Evolutionary conservation across 2,329 filamentous ascomycete species (phyloP).

Genomic region (Diplodia corticola): DNA sequence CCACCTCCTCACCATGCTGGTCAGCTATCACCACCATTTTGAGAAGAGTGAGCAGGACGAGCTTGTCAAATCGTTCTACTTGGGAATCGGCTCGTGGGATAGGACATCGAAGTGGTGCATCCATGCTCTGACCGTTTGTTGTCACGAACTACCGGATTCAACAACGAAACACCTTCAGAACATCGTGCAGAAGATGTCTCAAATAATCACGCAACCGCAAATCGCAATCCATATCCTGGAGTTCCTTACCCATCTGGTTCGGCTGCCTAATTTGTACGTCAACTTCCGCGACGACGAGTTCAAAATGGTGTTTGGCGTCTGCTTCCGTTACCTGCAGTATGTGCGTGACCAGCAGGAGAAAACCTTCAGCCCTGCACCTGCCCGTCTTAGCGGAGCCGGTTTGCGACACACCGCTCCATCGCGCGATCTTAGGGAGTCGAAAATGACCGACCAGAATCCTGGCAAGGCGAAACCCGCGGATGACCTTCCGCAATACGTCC

Average conservation of each 20-base stretch:
- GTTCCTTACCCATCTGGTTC: constrained; percentile 85
- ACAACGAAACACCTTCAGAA: constrained; percentile 82
- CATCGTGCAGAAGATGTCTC: constrained; percentile 89
- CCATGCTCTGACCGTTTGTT: constrained; percentile 91
- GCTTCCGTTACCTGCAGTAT: constrained; percentile 88
- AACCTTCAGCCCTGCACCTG: constrained; percentile 30
- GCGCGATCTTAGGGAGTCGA: constrained; percentile 37
- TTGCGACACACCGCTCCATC: constrained; percentile 47
- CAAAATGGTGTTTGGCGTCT: constrained; percentile 91
- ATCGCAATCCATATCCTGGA: constrained; percentile 94
- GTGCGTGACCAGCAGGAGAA: constrained; percentile 65
- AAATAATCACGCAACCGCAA: constrained; percentile 90
- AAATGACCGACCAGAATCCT: constrained; percentile 11
- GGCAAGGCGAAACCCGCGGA: constrained; percentile 48
- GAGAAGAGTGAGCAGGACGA: constrained; percentile 85
- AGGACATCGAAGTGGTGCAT: constrained; percentile 90
- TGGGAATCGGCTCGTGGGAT: constrained; percentile 81
- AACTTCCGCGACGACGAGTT: constrained; percentile 92
- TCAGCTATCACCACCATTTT: constrained; percentile 88
- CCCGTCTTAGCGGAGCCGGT: constrained; percentile 38
- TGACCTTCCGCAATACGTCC: constrained; percentile 89
- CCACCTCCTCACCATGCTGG: constrained; percentile 79
- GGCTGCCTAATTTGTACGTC: constrained; percentile 79
- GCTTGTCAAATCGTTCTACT: constrained; percentile 80
- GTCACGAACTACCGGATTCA: constrained; percentile 86